These are phyloP conservation scores for Hyaloscypha bicolor DNA, from an alignment of 495 filamentous ascomycete species.

Conservation along the genomic window DNA sequence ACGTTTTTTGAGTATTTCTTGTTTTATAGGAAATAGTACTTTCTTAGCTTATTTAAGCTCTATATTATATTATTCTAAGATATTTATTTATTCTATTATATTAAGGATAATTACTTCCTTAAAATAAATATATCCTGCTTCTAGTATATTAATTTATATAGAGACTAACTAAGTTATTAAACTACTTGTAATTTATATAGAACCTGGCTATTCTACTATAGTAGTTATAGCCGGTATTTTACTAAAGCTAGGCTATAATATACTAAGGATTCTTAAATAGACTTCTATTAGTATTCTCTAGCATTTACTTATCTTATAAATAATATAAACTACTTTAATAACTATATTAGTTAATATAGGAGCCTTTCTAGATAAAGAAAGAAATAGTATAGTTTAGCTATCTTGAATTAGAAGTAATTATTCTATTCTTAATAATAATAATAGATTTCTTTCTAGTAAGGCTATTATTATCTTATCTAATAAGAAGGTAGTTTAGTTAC, in stretches of 20 bases:
- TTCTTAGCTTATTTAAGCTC: too few relatives aligned
- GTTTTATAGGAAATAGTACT: too few relatives aligned
- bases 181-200: constrained; percentile 5
- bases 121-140: constrained; percentile 16
- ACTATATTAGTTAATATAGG: constrained; percentile 1
- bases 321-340: constrained; percentile 3
- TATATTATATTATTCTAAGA: too few relatives aligned
- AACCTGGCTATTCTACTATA: not conserved
- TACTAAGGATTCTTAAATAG: constrained; percentile 8
- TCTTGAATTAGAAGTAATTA: not conserved
- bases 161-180: constrained; percentile 10
- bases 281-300: not conserved
- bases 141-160: constrained; percentile 19
- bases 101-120: constrained; percentile 17
- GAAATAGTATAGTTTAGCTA: constrained; percentile 4
- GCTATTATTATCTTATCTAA: constrained; percentile 5
- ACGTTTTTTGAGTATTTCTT: too few relatives aligned
- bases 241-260: not conserved
- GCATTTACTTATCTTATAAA: not conserved
- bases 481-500: not conserved
- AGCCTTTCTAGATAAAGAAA: not conserved
- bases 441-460: not conserved
- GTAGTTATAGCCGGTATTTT: not conserved
- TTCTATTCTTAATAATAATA: not conserved
- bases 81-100: too few relatives aligned